Percentiles rank a stretch among this genome's conserved stretches.
phyloP scores from a whole-genome alignment of 2,329 filamentous ascomycete species.

The Beauveria asiatica region DNA sequence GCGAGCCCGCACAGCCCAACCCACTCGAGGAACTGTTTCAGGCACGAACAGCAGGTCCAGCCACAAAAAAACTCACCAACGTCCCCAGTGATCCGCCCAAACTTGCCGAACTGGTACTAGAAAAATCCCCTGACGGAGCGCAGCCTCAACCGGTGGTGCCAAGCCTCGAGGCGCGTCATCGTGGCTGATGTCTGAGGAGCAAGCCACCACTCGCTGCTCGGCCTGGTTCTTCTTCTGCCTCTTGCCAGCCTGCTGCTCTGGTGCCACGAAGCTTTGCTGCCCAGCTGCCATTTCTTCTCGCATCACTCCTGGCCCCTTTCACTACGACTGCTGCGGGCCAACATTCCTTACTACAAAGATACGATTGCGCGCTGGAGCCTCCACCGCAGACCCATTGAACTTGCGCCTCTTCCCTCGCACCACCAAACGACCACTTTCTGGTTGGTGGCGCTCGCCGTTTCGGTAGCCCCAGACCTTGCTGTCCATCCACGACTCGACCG shows the following conservation, averaged over 20 bases:
- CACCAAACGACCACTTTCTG: background rate
- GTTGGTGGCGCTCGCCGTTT: background rate
- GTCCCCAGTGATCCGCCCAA: background rate
- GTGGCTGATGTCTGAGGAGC: slow-evolving; percentile 7
- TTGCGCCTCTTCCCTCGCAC: background rate
- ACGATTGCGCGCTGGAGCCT: background rate
- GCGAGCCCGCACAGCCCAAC: background rate
- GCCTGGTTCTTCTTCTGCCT: background rate
- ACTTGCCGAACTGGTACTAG: background rate
- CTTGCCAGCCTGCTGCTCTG: background rate
- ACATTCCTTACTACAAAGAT: background rate
- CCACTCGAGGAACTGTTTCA: background rate
- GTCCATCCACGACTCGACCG: background rate
- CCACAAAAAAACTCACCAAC: too few species aligned
- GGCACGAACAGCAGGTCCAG: background rate
- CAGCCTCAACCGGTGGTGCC: background rate
- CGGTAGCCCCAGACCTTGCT: background rate
- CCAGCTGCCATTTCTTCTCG: background rate
- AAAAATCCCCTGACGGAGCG: background rate
- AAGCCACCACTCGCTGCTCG: background rate
- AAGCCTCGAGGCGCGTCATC: slow-evolving; percentile 5
- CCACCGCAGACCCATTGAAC: background rate
- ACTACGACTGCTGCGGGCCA: background rate
- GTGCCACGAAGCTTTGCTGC: slow-evolving; percentile 1
- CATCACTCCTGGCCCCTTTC: background rate